phyloP scores from a whole-genome alignment of 257 asterid species.

The Haberlea rhodopensis region DNA sequence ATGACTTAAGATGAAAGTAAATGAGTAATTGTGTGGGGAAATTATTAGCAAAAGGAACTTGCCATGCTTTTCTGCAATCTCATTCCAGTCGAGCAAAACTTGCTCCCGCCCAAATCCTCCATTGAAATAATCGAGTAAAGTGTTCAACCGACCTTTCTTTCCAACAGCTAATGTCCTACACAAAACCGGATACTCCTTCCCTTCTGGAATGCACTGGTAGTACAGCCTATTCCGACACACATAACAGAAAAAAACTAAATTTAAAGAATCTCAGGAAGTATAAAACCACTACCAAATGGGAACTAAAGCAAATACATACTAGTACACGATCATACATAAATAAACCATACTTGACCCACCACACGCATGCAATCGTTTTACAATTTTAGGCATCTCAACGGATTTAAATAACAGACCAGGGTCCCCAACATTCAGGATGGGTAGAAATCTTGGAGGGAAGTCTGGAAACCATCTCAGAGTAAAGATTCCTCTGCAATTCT shows the following conservation, averaged over 20 bases:
- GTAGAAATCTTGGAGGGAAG: constrained; percentile 68
- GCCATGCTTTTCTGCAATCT: constrained; percentile 76
- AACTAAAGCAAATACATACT: background rate
- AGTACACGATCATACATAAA: constrained; percentile 6
- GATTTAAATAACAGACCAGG: constrained; percentile 54
- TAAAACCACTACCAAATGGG: background rate
- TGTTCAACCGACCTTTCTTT: constrained; percentile 48
- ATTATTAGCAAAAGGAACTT: constrained; percentile 28
- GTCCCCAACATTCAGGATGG: constrained; percentile 87
- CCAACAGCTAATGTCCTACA: constrained; percentile 58
- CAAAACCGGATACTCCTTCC: constrained; percentile 86
- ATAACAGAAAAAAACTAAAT: background rate
- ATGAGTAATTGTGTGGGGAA: background rate
- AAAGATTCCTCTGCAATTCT: constrained; percentile 50
- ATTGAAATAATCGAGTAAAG: constrained; percentile 34
- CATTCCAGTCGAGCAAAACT: constrained; percentile 91
- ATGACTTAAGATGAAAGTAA: background rate
- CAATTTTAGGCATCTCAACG: background rate
- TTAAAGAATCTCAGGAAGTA: background rate
- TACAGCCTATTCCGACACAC: constrained; percentile 56
- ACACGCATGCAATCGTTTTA: background rate
- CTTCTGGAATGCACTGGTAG: constrained; percentile 80
- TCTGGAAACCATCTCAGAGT: constrained; percentile 71
- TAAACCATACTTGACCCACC: too few relatives aligned
- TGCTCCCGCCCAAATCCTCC: constrained; percentile 49